Conservation (phyloP, 805 yeast genomes). For the Ogataea philodendri region DNA sequence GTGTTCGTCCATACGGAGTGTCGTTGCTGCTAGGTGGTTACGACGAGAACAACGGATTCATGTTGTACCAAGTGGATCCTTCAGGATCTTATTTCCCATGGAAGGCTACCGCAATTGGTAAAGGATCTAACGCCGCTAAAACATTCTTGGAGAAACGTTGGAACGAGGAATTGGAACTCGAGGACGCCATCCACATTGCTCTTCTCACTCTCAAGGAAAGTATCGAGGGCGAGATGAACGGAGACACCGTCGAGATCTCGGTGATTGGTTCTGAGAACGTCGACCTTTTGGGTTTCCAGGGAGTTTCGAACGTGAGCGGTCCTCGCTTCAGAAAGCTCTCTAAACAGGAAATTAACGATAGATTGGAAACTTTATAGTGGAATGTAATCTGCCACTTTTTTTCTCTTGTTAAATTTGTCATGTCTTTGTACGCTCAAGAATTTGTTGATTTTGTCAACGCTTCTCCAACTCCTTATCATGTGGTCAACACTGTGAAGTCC, state of each 20-base stretch:
- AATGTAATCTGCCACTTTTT: neutral
- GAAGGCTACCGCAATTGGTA: conserved; percentile 99
- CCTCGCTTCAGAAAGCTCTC: conserved; percentile 86
- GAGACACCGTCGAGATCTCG: conserved; percentile 91
- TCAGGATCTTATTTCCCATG: conserved; percentile 97
- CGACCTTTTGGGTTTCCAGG: conserved; percentile 78
- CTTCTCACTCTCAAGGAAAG: conserved; percentile 91
- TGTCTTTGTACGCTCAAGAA: conserved; percentile 46
- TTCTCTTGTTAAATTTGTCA: conserved; percentile 3
- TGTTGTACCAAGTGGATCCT: conserved; percentile 95
- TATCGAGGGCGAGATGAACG: conserved; percentile 96
- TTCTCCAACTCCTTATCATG: conserved; percentile 95
- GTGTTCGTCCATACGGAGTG: conserved; percentile 98
- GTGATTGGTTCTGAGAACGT: conserved; percentile 82
- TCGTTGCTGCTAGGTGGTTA: conserved; percentile 91
- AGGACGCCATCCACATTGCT: conserved; percentile 97
- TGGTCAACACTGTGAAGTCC: conserved; percentile 64
- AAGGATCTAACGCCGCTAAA: conserved; percentile 93
- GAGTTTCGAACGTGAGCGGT: conserved; percentile 73
- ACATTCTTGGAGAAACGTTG: conserved; percentile 96
- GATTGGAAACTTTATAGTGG: conserved; percentile 79
- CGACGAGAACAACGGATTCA: conserved; percentile 68
- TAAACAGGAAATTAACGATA: conserved; percentile 91
- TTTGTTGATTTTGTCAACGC: conserved; percentile 76
- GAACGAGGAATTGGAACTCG: conserved; percentile 95